A percentile compares a stretch with the other conserved stretches of the same genome.
These are phyloP conservation scores for Nannizziopsis barbatae DNA, from an alignment of 2,329 filamentous ascomycete species.

Conservation along the genomic window DNA sequence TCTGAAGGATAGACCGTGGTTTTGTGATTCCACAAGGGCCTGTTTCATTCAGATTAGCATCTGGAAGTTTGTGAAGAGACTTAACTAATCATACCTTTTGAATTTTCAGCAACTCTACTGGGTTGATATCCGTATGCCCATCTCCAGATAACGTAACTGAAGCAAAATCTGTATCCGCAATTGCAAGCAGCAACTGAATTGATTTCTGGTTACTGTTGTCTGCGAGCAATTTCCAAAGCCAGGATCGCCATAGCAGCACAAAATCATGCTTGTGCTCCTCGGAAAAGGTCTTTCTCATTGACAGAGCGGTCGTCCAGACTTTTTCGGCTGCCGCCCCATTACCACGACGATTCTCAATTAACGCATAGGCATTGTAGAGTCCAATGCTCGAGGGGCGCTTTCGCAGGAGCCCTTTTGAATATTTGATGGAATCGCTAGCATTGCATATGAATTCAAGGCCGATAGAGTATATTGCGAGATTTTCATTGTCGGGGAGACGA, in stretches of 20 bases:
- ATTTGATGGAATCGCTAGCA: slow-evolving; percentile 50
- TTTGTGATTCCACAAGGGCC: slow-evolving; percentile 43
- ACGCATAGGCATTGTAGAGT: slow-evolving; percentile 69
- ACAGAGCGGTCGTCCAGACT: slow-evolving; percentile 58
- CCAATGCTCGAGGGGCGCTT: slow-evolving; percentile 50
- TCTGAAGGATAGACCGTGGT: slow-evolving; percentile 45
- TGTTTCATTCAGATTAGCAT: slow-evolving; percentile 46
- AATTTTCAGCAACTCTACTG: slow-evolving; percentile 29
- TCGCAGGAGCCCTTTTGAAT: slow-evolving; percentile 64
- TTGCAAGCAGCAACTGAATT: slow-evolving; percentile 31
- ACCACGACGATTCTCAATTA: slow-evolving; percentile 54
- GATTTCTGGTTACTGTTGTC: slow-evolving; percentile 28
- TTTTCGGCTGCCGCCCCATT: slow-evolving; percentile 49
- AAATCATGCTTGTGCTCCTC: slow-evolving; percentile 27
- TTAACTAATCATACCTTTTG: slow-evolving; percentile 27
- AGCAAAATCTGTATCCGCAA: slow-evolving; percentile 28
- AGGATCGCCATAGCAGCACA: slow-evolving; percentile 47
- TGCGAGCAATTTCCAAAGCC: slow-evolving; percentile 57
- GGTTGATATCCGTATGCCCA: slow-evolving; percentile 18
- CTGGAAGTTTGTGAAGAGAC: slow-evolving; percentile 3
- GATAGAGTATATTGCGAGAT: slow-evolving; percentile 57
- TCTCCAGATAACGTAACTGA: slow-evolving; percentile 20
- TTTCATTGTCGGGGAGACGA: slow-evolving; percentile 34
- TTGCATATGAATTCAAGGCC: slow-evolving; percentile 53
- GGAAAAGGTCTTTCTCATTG: slow-evolving; percentile 40